Conservation (phyloP, 148 eudicot genomes). For the Diospyros lotus region DNA sequence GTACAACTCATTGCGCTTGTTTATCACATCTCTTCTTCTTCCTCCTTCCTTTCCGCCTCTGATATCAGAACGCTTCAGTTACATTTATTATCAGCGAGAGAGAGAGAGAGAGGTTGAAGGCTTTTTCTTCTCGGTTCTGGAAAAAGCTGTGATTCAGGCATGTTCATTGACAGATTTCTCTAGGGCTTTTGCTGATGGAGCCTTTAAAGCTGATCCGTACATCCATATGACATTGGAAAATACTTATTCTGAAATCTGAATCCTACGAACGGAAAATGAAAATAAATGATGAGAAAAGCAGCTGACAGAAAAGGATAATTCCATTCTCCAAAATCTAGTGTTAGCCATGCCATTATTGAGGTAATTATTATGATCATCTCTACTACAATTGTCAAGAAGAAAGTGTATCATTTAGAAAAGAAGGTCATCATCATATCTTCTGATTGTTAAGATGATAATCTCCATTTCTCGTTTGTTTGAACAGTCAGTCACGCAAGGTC, state of each 20-base stretch:
- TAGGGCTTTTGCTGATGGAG: constrained; percentile 21
- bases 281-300: background rate
- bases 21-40: constrained; percentile 7
- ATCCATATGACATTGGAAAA: constrained; percentile 10
- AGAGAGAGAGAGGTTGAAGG: background rate
- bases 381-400: constrained; percentile 11
- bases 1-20: constrained; percentile 10
- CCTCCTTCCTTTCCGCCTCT: constrained; percentile 9
- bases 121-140: constrained; percentile 19
- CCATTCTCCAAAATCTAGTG: background rate
- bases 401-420: constrained; percentile 25
- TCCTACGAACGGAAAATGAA: background rate
- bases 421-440: constrained; percentile 19
- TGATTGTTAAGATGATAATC: constrained; percentile 24
- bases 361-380: constrained; percentile 14
- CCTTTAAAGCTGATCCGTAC: constrained; percentile 32
- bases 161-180: constrained; percentile 20
- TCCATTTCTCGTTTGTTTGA: constrained; percentile 26
- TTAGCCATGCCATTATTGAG: constrained; percentile 21
- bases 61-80: constrained; percentile 29
- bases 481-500: constrained; percentile 22
- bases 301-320: background rate
- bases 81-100: constrained; percentile 14
- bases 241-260: background rate
- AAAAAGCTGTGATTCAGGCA: constrained; percentile 22